Base-by-base conservation (phyloP, 1,139 yeast species). In the Geotrichum macrosporum region DNA sequence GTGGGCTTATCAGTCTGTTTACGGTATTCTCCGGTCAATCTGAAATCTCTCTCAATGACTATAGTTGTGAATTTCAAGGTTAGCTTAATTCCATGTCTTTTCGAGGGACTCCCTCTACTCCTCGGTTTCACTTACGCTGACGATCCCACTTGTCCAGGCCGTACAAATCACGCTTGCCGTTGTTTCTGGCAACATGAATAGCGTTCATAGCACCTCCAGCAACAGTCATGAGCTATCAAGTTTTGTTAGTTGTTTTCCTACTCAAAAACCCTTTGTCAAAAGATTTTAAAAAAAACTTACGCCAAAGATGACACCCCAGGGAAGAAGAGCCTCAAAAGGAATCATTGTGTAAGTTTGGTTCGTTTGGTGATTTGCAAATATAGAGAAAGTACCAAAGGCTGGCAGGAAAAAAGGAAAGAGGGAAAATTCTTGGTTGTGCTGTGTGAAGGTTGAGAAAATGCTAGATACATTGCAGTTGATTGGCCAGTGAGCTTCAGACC, bases 301-400 rank as follows among this genome's bases (percentile, higher is more conserved):
- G 13, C 74, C 71, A 51, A 79, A 66, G 74, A 81, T 81, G 57
- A 80, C 70, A 55, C 78, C 82, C 60, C 77, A 80, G 52, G 86
- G 86, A 64, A 80, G 62, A 52, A 80, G 68, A 51, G 84, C 85
- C 74, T 81, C 86, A 69, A 80, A 80, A 57, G 87, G 86, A 71
- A 81, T 79, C 81, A 76, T 75, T 36, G 49, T 64, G 44, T 19
- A 34, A 24, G n/a, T n/a, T n/a, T n/a, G n/a, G n/a, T n/a, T n/a
- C n/a, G n/a, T n/a, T n/a, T 16, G 42, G 21, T 38, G 13, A n/a
- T 29, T 36, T 20, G 22, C n/a, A 16, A 35, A 27, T 20, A 26
- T 34, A 16, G 36, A 24, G n/a, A n/a, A n/a, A n/a, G n/a, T n/a
- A n/a, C n/a, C n/a, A n/a, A n/a, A n/a, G n/a, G n/a, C n/a, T n/a